These are phyloP conservation scores for Penicillium sp. DNA, from an alignment of 2,329 filamentous ascomycete genomes.

Conservation along the genomic window DNA sequence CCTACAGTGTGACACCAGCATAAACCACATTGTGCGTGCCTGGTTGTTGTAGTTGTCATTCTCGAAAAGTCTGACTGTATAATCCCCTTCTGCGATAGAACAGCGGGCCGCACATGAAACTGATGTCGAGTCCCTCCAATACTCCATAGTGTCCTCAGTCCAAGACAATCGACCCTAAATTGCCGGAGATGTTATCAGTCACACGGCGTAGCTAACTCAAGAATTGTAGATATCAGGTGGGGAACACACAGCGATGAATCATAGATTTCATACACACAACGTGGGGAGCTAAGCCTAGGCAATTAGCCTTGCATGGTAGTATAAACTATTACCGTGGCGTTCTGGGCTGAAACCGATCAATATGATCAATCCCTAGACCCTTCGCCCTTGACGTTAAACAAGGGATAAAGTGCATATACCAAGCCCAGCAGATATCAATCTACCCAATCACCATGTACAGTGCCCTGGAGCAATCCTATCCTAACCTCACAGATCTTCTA, in stretches of 20 bases:
- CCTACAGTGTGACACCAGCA: neutral
- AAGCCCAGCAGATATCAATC: neutral
- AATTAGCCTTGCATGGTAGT: slow-evolving; percentile 20
- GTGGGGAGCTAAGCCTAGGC: slow-evolving; percentile 4
- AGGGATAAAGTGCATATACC: slow-evolving; percentile 20
- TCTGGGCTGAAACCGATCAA: slow-evolving; percentile 12
- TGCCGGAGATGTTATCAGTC: neutral
- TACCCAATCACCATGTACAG: slow-evolving; percentile 8
- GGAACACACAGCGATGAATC: neutral
- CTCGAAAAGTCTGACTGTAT: neutral
- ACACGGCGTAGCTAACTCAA: neutral
- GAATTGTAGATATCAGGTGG: neutral
- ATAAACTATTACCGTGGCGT: slow-evolving; percentile 19
- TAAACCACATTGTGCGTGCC: neutral
- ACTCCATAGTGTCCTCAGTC: neutral
- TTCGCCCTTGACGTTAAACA: slow-evolving; percentile 13
- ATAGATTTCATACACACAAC: no score
- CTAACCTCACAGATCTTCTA: neutral
- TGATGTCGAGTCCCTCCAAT: neutral
- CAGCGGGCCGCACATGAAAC: neutral
- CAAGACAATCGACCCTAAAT: neutral
- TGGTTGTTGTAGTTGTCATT: neutral
- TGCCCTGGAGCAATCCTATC: neutral
- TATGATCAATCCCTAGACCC: slow-evolving; percentile 14
- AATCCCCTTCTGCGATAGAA: neutral